Conservation (phyloP, 2,329 filamentous ascomycete genomes). For the Emericellopsis atlantica region DNA sequence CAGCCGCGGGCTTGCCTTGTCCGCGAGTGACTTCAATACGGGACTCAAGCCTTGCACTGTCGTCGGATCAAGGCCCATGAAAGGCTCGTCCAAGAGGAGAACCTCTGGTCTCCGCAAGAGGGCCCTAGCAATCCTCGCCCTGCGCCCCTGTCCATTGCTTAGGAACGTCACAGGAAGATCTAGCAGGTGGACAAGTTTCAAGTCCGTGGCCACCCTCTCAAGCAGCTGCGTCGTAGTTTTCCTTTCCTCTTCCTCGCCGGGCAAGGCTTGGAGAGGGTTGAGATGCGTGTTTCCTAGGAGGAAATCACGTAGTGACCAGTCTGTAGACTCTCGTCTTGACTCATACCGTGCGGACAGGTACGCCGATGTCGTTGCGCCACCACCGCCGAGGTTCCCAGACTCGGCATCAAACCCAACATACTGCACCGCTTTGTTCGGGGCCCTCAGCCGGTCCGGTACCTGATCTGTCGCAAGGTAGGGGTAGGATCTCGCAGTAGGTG, state of each 20-base stretch:
- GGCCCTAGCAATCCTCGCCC: constrained; percentile 80
- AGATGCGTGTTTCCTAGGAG: constrained; percentile 71
- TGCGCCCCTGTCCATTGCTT: constrained; percentile 83
- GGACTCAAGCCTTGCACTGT: constrained; percentile 61
- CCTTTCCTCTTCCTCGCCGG: constrained; percentile 28
- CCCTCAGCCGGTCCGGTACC: constrained; percentile 41
- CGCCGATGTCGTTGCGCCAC: constrained; percentile 49
- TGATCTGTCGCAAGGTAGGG: constrained; percentile 60
- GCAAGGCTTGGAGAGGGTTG: constrained; percentile 47
- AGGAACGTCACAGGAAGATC: constrained; percentile 78
- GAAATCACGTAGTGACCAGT: constrained; percentile 75
- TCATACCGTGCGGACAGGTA: constrained; percentile 90
- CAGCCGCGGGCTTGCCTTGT: constrained; percentile 54
- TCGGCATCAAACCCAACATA: constrained; percentile 87
- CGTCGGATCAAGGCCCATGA: constrained; percentile 88
- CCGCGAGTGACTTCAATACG: constrained; percentile 56
- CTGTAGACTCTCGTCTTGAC: constrained; percentile 71
- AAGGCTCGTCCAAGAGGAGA: constrained; percentile 81
- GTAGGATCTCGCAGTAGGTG: constrained; percentile 63
- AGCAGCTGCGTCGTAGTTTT: constrained; percentile 38
- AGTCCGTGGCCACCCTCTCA: constrained; percentile 50
- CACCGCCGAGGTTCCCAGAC: constrained; percentile 36
- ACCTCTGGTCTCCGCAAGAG: constrained; percentile 69
- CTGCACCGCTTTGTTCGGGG: constrained; percentile 57
- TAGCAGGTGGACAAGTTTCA: constrained; percentile 57